Base-by-base conservation (phyloP, 768 basidiomycete species). In the Russula brevipes region DNA sequence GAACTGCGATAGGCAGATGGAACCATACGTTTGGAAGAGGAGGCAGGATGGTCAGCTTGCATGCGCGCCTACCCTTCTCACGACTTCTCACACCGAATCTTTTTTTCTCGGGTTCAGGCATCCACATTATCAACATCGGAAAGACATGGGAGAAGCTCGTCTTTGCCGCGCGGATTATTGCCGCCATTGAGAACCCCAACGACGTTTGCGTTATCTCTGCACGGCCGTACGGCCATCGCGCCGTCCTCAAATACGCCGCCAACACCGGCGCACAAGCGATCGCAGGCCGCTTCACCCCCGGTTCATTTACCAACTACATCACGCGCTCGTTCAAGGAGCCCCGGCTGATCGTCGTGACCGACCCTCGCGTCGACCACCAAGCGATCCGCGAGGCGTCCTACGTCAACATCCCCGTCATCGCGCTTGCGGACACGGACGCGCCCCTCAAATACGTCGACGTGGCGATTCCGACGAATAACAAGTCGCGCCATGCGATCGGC, bases 131-230 rank as follows among this genome's bases (percentile, higher is more conserved):
- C 72, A 97, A 98, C 86, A 89, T 98, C 70, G 97, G 97, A 73
- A 99, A 98, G 85, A 99, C 96, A 68, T 98, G 95, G 95, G 96
- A 98, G 79, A 99, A 99, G 79, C 85, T 99, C 69, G 94, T 98
- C 68, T 84, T 99, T 71, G 97, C 97, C 63, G 97, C 97, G 66
- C 93, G 97, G 75, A 85, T 98, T 72, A 95, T 98, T 71, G 95
- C 95, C 70, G 89, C 94, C 59, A 88, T 98, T 72, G 95, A 98
- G 78, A 98, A 98, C 85, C 96, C 96, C 68, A 89, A 91, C 77
- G 96, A 99, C 76, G 85, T 99, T 72, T 93, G 91, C 78, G 97
- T 96, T 73, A 98, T 98, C 79, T 94, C 94, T 66, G 94, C 97
- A 58, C 92, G 97, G 69, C 92, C 94, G 54, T 99, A 98, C 80